Percentiles rank a stretch among this genome's conserved stretches.
phyloP scores from a whole-genome alignment of 495 filamentous ascomycete species.

The Bacidia gigantensis region DNA sequence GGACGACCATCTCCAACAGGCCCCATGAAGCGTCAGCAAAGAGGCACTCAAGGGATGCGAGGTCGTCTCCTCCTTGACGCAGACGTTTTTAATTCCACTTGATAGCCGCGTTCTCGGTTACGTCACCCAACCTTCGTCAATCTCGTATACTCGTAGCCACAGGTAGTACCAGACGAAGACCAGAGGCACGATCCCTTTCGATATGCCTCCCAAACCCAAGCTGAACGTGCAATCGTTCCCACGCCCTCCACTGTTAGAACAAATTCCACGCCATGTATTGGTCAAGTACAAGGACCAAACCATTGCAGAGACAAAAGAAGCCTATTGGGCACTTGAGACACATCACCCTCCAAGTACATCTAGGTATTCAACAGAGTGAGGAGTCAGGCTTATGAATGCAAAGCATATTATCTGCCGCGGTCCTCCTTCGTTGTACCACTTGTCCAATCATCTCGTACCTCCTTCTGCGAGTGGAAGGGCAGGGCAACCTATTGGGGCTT shows the following conservation, averaged over 20 bases:
- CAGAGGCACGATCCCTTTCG: too few species aligned
- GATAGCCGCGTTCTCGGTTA: too few species aligned
- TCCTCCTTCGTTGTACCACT: slow-evolving; percentile 29
- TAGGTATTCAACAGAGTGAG: slow-evolving; percentile 12
- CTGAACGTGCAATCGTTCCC: slow-evolving; percentile 43
- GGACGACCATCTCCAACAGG: background rate
- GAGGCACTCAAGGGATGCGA: too few species aligned
- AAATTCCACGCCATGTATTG: slow-evolving; percentile 33
- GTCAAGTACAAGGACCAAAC: slow-evolving; percentile 36
- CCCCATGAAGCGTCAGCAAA: too few species aligned
- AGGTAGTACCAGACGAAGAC: too few species aligned
- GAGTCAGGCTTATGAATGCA: background rate
- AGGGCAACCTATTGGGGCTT: slow-evolving; percentile 35
- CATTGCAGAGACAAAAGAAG: slow-evolving; percentile 41
- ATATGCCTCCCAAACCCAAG: slow-evolving; percentile 34
- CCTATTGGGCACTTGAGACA: slow-evolving; percentile 47
- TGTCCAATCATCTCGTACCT: slow-evolving; percentile 28
- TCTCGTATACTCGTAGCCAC: too few species aligned
- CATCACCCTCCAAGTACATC: slow-evolving; percentile 36
- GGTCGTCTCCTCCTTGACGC: too few species aligned
- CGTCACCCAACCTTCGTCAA: too few species aligned
- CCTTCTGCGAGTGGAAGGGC: slow-evolving; percentile 46
- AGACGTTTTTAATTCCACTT: too few species aligned
- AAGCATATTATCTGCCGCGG: slow-evolving; percentile 44
- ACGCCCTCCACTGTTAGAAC: slow-evolving; percentile 42